Conservation (phyloP, 1,284 basidiomycete species). For the Agaricales sp. region DNA sequence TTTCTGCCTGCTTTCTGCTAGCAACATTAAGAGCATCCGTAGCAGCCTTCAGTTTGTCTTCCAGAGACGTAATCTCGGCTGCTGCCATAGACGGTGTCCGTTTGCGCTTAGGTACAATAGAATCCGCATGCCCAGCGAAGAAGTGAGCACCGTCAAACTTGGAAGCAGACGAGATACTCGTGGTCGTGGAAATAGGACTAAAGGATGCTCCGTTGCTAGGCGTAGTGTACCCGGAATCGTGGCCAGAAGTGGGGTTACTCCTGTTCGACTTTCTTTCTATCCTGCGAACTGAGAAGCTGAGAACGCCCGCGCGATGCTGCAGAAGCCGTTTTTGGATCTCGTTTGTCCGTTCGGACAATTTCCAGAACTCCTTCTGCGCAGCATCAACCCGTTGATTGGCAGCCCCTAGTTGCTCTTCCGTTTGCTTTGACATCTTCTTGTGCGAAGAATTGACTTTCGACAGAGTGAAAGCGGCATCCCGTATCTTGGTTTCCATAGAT, state of each 20-base stretch:
- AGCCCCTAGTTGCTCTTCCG: constrained; percentile 58
- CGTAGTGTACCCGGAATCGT: constrained; percentile 42
- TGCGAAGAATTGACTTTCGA: constrained; percentile 54
- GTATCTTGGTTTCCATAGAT: constrained; percentile 67
- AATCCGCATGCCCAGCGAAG: constrained; percentile 66
- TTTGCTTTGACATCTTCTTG: constrained; percentile 51
- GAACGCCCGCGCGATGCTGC: constrained; percentile 69
- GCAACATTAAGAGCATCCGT: constrained; percentile 45
- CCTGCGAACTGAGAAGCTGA: constrained; percentile 57
- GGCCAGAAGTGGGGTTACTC: constrained; percentile 14
- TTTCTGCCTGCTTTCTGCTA: constrained; percentile 48
- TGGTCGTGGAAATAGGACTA: constrained; percentile 40
- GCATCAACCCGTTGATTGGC: constrained; percentile 57
- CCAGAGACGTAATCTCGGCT: constrained; percentile 34
- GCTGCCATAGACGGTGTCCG: constrained; percentile 26
- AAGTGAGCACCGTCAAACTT: constrained; percentile 76
- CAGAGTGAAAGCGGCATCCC: constrained; percentile 66
- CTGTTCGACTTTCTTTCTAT: constrained; percentile 51
- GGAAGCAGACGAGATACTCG: constrained; percentile 29
- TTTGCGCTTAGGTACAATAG: constrained; percentile 38
- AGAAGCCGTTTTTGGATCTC: constrained; percentile 53
- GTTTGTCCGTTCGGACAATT: constrained; percentile 47
- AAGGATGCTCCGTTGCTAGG: constrained; percentile 38
- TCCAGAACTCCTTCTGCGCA: constrained; percentile 61
- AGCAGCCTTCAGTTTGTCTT: constrained; percentile 49